Percentiles rank a stretch among this genome's conserved stretches.
Evolutionary conservation across 2,329 filamentous ascomycete genomes (phyloP).

Genomic region (Colletotrichum theobromicola): DNA sequence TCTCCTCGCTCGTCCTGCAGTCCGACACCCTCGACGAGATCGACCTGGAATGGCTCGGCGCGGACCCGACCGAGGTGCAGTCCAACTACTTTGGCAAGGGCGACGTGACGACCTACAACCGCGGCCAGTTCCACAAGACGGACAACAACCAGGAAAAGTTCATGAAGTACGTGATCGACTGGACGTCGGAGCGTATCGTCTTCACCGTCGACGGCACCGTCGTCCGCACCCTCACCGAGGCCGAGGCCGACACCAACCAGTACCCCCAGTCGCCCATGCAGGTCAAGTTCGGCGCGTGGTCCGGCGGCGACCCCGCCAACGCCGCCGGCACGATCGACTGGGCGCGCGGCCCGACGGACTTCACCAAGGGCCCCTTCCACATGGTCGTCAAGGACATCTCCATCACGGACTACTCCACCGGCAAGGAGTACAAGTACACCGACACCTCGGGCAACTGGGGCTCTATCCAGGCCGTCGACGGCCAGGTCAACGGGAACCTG

Average conservation of each 20-base stretch:
- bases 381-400: constrained; percentile 82
- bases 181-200: constrained; percentile 83
- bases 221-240: constrained; percentile 75
- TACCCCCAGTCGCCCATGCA: constrained; percentile 98
- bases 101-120: constrained; percentile 82
- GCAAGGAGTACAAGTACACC: constrained; percentile 81
- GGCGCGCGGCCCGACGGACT: constrained; percentile 88
- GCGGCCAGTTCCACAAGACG: constrained; percentile 78
- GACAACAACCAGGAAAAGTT: constrained; percentile 75
- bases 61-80: constrained; percentile 79
- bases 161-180: constrained; percentile 90
- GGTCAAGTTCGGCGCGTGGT: constrained; percentile 90
- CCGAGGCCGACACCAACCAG: constrained; percentile 72
- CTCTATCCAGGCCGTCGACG: constrained; percentile 83
- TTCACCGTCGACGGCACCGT: constrained; percentile 84
- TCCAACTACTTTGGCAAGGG: constrained; percentile 98
- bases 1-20: constrained; percentile 89
- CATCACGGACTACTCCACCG: constrained; percentile 92
- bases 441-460: constrained; percentile 80
- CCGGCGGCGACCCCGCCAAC: constrained; percentile 86
- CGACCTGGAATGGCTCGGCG: constrained; percentile 95
- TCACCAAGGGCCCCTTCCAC: constrained; percentile 79
- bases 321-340: constrained; percentile 83
- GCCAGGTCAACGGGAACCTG: constrained; percentile 73
- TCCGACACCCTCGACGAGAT: constrained; percentile 95